Percentiles rank a stretch among this genome's conserved stretches.
Evolutionary conservation across 2,329 filamentous ascomycete species (phyloP).

Genomic region (Epichloe baconii): DNA sequence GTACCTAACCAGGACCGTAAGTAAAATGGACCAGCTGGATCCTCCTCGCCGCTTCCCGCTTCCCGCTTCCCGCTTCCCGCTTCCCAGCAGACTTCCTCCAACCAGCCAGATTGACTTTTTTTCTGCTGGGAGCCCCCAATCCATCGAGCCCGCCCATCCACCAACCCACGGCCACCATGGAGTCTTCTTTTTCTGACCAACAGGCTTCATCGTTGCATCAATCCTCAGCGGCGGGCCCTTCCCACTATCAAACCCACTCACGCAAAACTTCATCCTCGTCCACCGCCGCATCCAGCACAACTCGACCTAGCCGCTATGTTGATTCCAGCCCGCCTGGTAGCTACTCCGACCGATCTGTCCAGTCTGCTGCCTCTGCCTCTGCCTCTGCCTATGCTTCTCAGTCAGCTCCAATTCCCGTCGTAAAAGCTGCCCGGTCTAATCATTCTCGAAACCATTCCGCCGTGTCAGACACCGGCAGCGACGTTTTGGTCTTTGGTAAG

Average conservation of each 20-base stretch:
- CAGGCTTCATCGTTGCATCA: neutral
- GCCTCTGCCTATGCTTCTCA: constrained; percentile 33
- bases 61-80: neutral
- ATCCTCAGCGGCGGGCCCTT: neutral
- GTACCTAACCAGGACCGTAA: neutral
- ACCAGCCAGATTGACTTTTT: neutral
- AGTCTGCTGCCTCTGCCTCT: constrained; percentile 37
- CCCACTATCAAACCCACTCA: neutral
- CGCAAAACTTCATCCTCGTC: constrained; percentile 33
- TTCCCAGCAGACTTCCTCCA: neutral
- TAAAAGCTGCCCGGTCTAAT: constrained; percentile 29
- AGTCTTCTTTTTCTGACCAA: neutral
- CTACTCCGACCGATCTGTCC: constrained; percentile 45
- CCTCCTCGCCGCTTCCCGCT: neutral
- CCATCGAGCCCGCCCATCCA: neutral
- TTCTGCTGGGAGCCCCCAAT: neutral
- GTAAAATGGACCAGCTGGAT: neutral
- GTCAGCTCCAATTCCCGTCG: constrained; percentile 27
- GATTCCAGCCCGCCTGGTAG: constrained; percentile 46
- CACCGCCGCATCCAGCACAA: constrained; percentile 18
- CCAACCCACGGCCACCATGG: constrained; percentile 1
- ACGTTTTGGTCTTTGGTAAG: constrained; percentile 22
- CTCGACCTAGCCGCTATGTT: constrained; percentile 43
- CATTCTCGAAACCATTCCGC: constrained; percentile 30
- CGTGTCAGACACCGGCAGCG: constrained; percentile 27